Evolutionary conservation across 495 filamentous ascomycete species (phyloP), one percentile per base, ranked within the genome.

Genomic region (Stereocaulon alpinum): DNA sequence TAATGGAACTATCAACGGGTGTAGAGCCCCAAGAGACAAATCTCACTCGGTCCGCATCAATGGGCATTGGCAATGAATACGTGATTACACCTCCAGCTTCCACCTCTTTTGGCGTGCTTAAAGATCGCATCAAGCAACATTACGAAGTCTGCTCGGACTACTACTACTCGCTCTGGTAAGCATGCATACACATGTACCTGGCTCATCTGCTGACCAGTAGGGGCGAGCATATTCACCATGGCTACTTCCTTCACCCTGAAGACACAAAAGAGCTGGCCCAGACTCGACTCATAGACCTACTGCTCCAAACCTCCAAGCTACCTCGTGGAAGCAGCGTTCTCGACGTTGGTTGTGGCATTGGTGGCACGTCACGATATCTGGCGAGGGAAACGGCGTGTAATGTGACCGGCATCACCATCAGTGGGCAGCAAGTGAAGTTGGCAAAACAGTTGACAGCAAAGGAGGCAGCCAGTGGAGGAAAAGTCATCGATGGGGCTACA

Each of bases 191-290:
- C 15, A 20, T 20, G 18, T 17, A 50, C 7, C 32, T 57, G 15
- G n/a, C 41, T 11, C 11, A 29, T 51, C 18, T 18, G 22, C 56
- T 58, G 22, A 58, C 29, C 6, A 40, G 4, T 55, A 82, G 79
- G 80, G 80, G 80, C 40, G 79, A 82, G 59, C 80, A 82, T 64
- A 82, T 82, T 63, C 80, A 82, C 61, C 80, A 82, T 62, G 80
- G 80, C 32, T 79, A 81, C 64, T 82, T 80, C 72, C 67, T 76
- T 22, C 65, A 65, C 18, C 66, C 73, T 9, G 66, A 47, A 42
- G 74, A 77, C 55, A 73, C 72, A 54, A 82, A 82, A 66, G 79
- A 82, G 59, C 67, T 69, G 15, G 79, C 79, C 12, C 80, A 82
- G 64, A 60, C 75, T 34, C 76, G 75, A 58, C 69, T 82, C 15